Evolutionary conservation across 148 eudicot genomes (phyloP), one percentile per base, ranked within the genome.

Genomic region (Salicornia ramosissima): DNA sequence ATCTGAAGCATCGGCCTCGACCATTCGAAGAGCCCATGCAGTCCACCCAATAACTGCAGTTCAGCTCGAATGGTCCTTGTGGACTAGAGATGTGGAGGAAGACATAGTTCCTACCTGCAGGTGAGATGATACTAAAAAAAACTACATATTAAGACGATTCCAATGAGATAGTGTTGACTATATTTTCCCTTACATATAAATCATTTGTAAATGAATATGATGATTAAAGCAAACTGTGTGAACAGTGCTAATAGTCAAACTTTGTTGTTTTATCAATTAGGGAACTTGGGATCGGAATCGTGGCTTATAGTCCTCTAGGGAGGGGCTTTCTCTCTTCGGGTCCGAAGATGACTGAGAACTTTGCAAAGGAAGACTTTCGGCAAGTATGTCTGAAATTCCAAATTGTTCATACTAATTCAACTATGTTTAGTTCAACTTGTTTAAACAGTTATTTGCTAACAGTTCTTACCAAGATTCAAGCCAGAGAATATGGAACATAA

Each of bases 401-500:
- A 19, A 13, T 19, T 49, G 53, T n/a, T n/a, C n/a, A n/a, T n/a
- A n/a, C n/a, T n/a, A n/a, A n/a, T n/a, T n/a, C n/a, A n/a, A n/a
- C n/a, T 19, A n/a, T n/a, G n/a, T n/a, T n/a, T 15, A 15, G 21
- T 49, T 52, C 36, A 47, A 31, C 72, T 50, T 53, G 10, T n/a
- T 10, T n/a, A n/a, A n/a, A n/a, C n/a, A n/a, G n/a, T 54, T 9
- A 28, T 47, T 65, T 34, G 10, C 34, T 73, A 30, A 30, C n/a
- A 79, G 85, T 1, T 12, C 31, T 47, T 72, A 15, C 85, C 85
- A n/a, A 66, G 82, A 52, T 82, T 79, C 71, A 75, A 72, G 39
- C 70, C 78, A 0, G 82, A 77, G 61, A 82, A 79, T 19, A 2
- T 82, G 3, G 81, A 82, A 74, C 80, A 82, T 6, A 82, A 82